Evolutionary conservation across 768 basidiomycete genomes (phyloP).

Genomic region (Vararia minispora): DNA sequence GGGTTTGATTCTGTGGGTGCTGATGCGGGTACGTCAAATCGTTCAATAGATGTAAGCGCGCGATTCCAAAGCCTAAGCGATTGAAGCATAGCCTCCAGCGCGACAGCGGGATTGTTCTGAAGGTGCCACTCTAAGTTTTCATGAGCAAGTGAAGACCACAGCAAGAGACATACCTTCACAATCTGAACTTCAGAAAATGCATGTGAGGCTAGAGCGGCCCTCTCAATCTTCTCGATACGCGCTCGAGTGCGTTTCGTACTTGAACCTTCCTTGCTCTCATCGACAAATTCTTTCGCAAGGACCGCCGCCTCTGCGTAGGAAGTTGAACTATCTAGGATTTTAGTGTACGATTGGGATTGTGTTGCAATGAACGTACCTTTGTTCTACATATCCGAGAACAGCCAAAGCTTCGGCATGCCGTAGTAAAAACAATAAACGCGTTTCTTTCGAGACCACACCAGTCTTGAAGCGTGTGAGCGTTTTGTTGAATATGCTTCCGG

Average conservation of each 20-base stretch:
- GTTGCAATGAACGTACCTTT: conserved; percentile 34
- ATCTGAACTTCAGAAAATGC: conserved; percentile 62
- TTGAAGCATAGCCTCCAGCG: conserved; percentile 51
- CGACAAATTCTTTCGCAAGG: too few relatives aligned
- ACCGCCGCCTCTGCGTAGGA: conserved; percentile 61
- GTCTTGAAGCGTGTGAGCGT: conserved; percentile 34
- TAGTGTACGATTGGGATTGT: neutral
- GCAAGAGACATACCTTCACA: conserved; percentile 35
- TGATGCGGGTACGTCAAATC: conserved; percentile 20
- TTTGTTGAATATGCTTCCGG: conserved; percentile 52
- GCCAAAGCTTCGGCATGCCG: conserved; percentile 60
- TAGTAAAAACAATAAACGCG: conserved; percentile 44
- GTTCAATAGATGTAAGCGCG: conserved; percentile 50
- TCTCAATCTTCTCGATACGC: conserved; percentile 50
- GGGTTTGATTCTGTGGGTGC: conserved; percentile 36
- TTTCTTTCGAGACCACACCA: conserved; percentile 38
- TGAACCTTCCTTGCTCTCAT: conserved; percentile 37
- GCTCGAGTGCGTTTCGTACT: conserved; percentile 47
- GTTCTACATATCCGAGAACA: conserved; percentile 40
- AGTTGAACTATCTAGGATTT: too few relatives aligned
- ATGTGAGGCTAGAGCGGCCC: conserved; percentile 60
- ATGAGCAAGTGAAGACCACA: conserved; percentile 4
- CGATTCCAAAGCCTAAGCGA: conserved; percentile 74
- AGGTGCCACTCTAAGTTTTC: too few relatives aligned
- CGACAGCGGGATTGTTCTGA: conserved; percentile 51